Conservation (phyloP, 257 asterid genomes). For the Fraxinus quadrangulata region DNA sequence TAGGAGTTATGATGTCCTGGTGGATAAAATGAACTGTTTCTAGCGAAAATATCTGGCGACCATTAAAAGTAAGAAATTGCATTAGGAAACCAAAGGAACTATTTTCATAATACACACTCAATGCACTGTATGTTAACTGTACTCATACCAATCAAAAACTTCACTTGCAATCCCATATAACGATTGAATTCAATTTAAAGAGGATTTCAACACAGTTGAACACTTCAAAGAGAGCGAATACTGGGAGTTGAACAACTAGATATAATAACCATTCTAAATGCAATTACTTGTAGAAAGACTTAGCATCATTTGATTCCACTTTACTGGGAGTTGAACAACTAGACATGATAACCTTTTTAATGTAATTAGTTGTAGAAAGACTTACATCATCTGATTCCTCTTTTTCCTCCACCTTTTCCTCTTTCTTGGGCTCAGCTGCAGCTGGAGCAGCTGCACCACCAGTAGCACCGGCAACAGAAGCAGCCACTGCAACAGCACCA, state of each 20-base stretch:
- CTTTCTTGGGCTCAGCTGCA: conserved; percentile 42
- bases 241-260: background rate
- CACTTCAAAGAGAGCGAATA: background rate
- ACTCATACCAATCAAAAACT: background rate
- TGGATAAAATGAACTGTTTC: background rate
- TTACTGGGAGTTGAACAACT: conserved; percentile 4
- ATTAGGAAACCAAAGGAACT: background rate
- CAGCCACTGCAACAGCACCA: conserved; percentile 34
- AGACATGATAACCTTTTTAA: background rate
- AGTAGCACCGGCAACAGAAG: conserved; percentile 26
- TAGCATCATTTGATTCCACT: conserved; percentile 39
- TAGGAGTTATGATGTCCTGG: background rate
- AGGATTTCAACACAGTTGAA: background rate
- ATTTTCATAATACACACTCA: background rate
- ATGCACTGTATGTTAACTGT: background rate
- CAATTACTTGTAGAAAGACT: conserved; percentile 8
- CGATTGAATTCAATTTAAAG: background rate
- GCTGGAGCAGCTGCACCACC: conserved; percentile 34
- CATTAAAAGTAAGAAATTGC: background rate
- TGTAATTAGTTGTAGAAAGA: background rate
- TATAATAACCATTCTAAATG: background rate
- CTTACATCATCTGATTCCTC: conserved; percentile 44
- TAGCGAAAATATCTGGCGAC: background rate
- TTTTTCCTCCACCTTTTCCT: conserved; percentile 41
- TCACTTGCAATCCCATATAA: background rate